A percentile compares a stretch with the other conserved stretches of the same genome.
These are phyloP conservation scores for Aplosporella prunicola DNA, from an alignment of 2,329 filamentous ascomycete species.

Conservation along the genomic window DNA sequence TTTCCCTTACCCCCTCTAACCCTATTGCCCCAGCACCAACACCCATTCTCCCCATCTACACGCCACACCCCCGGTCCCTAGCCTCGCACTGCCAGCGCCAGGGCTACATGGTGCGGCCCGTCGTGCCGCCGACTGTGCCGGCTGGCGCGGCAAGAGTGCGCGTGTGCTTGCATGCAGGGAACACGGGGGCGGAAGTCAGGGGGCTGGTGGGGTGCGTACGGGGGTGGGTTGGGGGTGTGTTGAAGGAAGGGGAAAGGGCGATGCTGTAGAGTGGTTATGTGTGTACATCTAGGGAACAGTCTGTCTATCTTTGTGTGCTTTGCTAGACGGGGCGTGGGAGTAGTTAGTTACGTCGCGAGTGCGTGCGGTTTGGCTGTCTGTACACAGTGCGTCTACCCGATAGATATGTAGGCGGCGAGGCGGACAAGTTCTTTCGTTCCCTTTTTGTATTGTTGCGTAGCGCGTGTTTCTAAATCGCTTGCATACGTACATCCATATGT, in stretches of 20 bases:
- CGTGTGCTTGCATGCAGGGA: constrained; percentile 34
- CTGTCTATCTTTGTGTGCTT: too few species aligned
- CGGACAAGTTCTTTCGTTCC: too few species aligned
- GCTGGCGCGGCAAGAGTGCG: constrained; percentile 31
- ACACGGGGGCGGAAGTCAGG: constrained; percentile 29
- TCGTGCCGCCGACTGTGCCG: constrained; percentile 34
- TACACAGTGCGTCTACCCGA: too few species aligned
- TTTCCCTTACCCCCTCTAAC: neutral
- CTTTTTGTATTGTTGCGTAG: too few species aligned
- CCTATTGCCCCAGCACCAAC: constrained; percentile 17
- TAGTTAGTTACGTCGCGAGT: too few species aligned
- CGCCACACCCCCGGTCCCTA: constrained; percentile 20
- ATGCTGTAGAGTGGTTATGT: neutral
- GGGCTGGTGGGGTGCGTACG: constrained; percentile 17
- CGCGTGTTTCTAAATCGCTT: too few species aligned
- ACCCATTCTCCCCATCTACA: constrained; percentile 26
- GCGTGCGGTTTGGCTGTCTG: too few species aligned
- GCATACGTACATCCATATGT: too few species aligned
- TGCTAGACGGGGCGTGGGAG: too few species aligned
- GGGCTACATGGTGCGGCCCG: constrained; percentile 27
- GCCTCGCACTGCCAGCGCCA: constrained; percentile 20
- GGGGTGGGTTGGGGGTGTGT: neutral
- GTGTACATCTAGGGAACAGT: too few species aligned
- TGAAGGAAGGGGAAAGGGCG: neutral
- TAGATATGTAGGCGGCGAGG: too few species aligned